A percentile compares a stretch with the other conserved stretches of the same genome.
These are phyloP conservation scores for Mrakia hoshinonis DNA, from an alignment of 768 basidiomycete species.

Conservation along the genomic window DNA sequence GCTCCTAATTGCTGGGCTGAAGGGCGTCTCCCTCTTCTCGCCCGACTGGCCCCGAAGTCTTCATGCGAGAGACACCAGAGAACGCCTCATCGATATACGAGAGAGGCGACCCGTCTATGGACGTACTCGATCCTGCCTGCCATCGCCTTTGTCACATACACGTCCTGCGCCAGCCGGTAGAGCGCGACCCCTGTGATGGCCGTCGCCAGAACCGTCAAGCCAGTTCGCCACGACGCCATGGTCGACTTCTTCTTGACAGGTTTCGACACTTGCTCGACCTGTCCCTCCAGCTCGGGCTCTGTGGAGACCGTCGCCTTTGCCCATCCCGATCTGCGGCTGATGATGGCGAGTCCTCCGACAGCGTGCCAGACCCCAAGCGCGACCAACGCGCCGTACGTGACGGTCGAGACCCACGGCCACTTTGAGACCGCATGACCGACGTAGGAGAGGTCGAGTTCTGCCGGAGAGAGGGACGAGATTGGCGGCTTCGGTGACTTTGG, in stretches of 20 bases:
- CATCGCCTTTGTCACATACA: constrained; percentile 3
- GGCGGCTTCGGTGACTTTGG: not conserved
- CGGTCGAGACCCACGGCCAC: not conserved
- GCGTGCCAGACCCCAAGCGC: constrained; percentile 10
- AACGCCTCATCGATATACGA: not conserved
- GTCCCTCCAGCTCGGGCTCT: not conserved
- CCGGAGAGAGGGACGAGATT: constrained; percentile 6
- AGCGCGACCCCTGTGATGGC: not conserved
- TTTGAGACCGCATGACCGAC: not conserved
- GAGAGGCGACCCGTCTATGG: not conserved
- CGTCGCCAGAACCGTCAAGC: not conserved
- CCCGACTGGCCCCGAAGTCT: not conserved
- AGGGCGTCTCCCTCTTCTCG: not conserved
- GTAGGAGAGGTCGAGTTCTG: constrained; percentile 17
- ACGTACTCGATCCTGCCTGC: not conserved
- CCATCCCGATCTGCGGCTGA: constrained; percentile 8
- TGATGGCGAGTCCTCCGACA: not conserved
- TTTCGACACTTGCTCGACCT: not conserved
- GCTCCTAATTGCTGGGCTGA: not conserved
- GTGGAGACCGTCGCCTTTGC: not conserved
- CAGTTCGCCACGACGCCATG: not conserved
- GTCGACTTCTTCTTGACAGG: not conserved
- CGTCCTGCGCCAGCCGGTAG: constrained; percentile 1
- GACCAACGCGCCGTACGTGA: not conserved
- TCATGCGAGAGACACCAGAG: not conserved